Evolutionary conservation across 148 eudicot species (phyloP).

Genomic region (Rhododendron griersonianum): DNA sequence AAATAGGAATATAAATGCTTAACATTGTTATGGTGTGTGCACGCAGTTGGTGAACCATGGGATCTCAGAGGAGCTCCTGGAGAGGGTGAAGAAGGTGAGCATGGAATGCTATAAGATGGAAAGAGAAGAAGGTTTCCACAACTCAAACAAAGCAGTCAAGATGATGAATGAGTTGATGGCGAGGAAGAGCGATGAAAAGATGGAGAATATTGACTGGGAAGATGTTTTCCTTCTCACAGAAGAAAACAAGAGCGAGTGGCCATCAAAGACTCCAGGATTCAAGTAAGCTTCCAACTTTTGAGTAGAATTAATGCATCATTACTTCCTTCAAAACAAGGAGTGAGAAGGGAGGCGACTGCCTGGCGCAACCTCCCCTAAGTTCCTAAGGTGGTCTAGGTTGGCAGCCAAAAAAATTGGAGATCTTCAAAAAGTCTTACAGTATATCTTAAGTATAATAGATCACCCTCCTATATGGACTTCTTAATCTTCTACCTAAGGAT

Average conservation of each 20-base stretch:
- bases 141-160: conserved; percentile 41
- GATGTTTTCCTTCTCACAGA: conserved; percentile 75
- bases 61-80: conserved; percentile 73
- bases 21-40: background rate
- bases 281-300: conserved; percentile 38
- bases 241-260: conserved; percentile 75
- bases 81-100: conserved; percentile 69
- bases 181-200: conserved; percentile 36
- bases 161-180: conserved; percentile 56
- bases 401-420: too few species aligned
- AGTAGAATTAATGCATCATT: too few species aligned
- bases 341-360: background rate
- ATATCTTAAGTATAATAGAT: too few species aligned
- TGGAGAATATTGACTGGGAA: conserved; percentile 82
- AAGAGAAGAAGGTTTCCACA: conserved; percentile 65
- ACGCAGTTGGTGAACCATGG: conserved; percentile 84
- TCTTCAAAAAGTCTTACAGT: too few species aligned
- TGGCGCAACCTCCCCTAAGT: too few species aligned
- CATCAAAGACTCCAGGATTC: conserved; percentile 56
- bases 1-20: background rate
- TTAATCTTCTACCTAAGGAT: too few species aligned
- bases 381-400: too few species aligned
- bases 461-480: too few species aligned
- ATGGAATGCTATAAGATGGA: conserved; percentile 60
- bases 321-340: background rate